Evolutionary conservation across 2,329 filamentous ascomycete genomes (phyloP), one percentile per base, ranked within the genome.

Genomic region (Colletotrichum tropicicola): DNA sequence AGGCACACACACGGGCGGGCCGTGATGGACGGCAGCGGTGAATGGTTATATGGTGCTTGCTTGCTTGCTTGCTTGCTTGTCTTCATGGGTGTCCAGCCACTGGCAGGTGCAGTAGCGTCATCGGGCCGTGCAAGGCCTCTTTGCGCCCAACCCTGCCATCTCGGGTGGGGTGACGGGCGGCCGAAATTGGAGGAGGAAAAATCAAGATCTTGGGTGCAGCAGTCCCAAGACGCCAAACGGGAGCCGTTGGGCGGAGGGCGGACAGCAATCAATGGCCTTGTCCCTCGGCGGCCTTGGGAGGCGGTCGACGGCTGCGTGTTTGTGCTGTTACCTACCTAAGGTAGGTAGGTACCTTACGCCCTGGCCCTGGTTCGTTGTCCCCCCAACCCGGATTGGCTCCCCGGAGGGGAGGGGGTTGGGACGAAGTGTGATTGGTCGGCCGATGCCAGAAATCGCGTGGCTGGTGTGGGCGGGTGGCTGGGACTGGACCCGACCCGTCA

Each of bases 71-170:
- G n/a, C n/a, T n/a, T n/a, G n/a, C 28, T 25, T 41, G 39, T 37
- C 32, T 55, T 61, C 41, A 47, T 17, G 27, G 13, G 23, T 13
- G 23, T 65, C 59, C 63, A 66, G 63, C 63, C 63, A 66, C 59
- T 66, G 63, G 59, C 62, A 62, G 49, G n/a, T 66, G 53, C 63
- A 64, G 53, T 64, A 66, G 59, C 59, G 59, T 66, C 63, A 64
- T 66, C 63, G 45, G 59, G 59, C 57, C 57, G 43, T 60, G 49
- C 49, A 65, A 44, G 48, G 61, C 57, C 21, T 37, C 48, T 49
- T 51, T 55, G 49, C 48, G 59, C 27, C 41, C 23, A 63, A 51
- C 15, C 51, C 49, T 60, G 56, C 41, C 49, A 47, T 45, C n/a
- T 32, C 37, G 39, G 35, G 53, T 28, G 49, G 49, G 25, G 39